Evolutionary conservation across 2,329 filamentous ascomycete species (phyloP).

Genomic region (Penicillium decumbens): DNA sequence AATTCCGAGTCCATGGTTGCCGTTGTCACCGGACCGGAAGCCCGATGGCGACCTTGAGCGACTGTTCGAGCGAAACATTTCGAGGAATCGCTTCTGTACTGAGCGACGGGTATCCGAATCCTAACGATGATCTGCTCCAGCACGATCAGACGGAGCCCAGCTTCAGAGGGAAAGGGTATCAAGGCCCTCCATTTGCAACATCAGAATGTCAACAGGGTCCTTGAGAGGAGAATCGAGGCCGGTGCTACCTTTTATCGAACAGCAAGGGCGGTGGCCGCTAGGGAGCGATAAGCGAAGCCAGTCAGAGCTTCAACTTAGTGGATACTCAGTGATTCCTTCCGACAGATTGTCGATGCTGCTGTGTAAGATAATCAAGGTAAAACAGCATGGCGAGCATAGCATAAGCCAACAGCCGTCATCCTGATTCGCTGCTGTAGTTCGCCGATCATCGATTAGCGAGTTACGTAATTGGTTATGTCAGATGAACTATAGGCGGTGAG

Average conservation of each 20-base stretch:
- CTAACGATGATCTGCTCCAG: constrained; percentile 6
- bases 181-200: constrained; percentile 8
- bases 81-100: constrained; percentile 30
- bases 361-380: not conserved
- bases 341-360: not conserved
- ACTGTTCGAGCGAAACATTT: constrained; percentile 27
- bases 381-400: not conserved
- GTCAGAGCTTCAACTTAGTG: not conserved
- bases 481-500: not conserved
- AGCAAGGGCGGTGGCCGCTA: constrained; percentile 24
- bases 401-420: not conserved
- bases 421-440: constrained; percentile 2
- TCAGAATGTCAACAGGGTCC: not conserved
- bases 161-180: not conserved
- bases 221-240: not conserved
- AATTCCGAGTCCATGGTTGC: constrained; percentile 7
- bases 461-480: not conserved
- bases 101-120: constrained; percentile 25
- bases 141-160: not conserved
- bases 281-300: constrained; percentile 20
- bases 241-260: constrained; percentile 9
- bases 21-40: constrained; percentile 2
- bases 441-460: not conserved
- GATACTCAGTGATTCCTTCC: too few species aligned
- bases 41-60: constrained; percentile 12